A percentile compares a stretch with the other conserved stretches of the same genome.
Conservation (phyloP, 192 early-diverging fungal genomes). For the Phlyctochytrium planicorne region DNA sequence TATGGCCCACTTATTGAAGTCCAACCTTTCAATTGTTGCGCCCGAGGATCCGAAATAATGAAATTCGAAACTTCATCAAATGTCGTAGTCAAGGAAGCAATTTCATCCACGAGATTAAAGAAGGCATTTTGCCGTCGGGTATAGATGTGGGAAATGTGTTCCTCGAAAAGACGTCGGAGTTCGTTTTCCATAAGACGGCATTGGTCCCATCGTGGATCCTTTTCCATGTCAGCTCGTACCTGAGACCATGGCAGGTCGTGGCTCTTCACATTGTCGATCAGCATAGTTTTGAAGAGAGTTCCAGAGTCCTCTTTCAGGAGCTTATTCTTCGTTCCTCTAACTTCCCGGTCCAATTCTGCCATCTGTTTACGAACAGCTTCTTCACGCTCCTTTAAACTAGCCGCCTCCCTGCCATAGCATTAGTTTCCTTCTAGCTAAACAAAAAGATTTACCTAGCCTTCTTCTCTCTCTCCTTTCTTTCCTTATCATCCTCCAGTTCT, state of each 20-base stretch:
- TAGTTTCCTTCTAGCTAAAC: slow-evolving; percentile 3
- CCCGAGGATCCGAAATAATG: slow-evolving; percentile 40
- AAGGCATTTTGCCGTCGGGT: slow-evolving; percentile 42
- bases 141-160: slow-evolving; percentile 39
- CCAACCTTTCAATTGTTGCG: slow-evolving; percentile 27
- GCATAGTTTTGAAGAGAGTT: slow-evolving; percentile 39
- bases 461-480: slow-evolving; percentile 37
- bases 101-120: slow-evolving; percentile 38
- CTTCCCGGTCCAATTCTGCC: slow-evolving; percentile 36
- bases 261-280: slow-evolving; percentile 51
- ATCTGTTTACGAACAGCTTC: slow-evolving; percentile 49
- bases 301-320: slow-evolving; percentile 43
- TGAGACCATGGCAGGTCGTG: slow-evolving; percentile 48
- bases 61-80: slow-evolving; percentile 36
- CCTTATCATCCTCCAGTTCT: slow-evolving; percentile 16
- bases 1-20: slow-evolving; percentile 12
- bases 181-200: slow-evolving; percentile 33
- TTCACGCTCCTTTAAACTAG: slow-evolving; percentile 56
- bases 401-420: slow-evolving; percentile 42
- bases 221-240: slow-evolving; percentile 34
- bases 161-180: slow-evolving; percentile 35
- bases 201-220: slow-evolving; percentile 44
- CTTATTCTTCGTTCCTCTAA: slow-evolving; percentile 22
- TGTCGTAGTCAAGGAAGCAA: slow-evolving; percentile 41
- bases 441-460: slow-evolving; percentile 24